These are phyloP conservation scores for Alternaria postmessia DNA, from an alignment of 2,329 filamentous ascomycete genomes.

Conservation along the genomic window DNA sequence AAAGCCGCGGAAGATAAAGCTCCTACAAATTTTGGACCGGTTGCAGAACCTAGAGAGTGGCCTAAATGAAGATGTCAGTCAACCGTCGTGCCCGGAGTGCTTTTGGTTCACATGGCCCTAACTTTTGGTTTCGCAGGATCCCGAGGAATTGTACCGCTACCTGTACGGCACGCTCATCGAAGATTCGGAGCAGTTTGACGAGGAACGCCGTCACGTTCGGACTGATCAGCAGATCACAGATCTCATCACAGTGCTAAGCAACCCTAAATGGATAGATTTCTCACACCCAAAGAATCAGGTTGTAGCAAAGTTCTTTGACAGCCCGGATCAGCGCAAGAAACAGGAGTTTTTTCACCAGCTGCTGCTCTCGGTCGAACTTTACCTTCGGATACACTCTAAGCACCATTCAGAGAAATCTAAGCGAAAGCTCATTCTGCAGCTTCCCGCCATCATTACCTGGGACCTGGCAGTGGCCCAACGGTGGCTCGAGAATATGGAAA, in stretches of 20 bases:
- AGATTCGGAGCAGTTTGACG: conserved; percentile 69
- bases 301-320: conserved; percentile 74
- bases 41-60: conserved; percentile 53
- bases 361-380: conserved; percentile 75
- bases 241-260: conserved; percentile 72
- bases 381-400: conserved; percentile 71
- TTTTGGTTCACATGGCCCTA: conserved; percentile 36
- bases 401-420: conserved; percentile 70
- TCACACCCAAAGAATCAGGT: conserved; percentile 75
- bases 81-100: conserved; percentile 17
- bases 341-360: conserved; percentile 78
- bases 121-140: conserved; percentile 48
- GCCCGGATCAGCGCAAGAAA: conserved; percentile 65
- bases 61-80: conserved; percentile 55
- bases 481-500: conserved; percentile 74
- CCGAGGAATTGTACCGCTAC: conserved; percentile 59
- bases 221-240: conserved; percentile 77
- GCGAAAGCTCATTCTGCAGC: conserved; percentile 68
- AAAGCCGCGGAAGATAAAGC: conserved; percentile 67
- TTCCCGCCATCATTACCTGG: conserved; percentile 77
- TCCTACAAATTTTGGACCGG: conserved; percentile 58
- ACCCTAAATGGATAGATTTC: conserved; percentile 78
- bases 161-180: conserved; percentile 74
- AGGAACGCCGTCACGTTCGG: conserved; percentile 62
- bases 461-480: conserved; percentile 75